Evolutionary conservation across 495 filamentous ascomycete genomes (phyloP).

Genomic region (Penicillium malachiteum): DNA sequence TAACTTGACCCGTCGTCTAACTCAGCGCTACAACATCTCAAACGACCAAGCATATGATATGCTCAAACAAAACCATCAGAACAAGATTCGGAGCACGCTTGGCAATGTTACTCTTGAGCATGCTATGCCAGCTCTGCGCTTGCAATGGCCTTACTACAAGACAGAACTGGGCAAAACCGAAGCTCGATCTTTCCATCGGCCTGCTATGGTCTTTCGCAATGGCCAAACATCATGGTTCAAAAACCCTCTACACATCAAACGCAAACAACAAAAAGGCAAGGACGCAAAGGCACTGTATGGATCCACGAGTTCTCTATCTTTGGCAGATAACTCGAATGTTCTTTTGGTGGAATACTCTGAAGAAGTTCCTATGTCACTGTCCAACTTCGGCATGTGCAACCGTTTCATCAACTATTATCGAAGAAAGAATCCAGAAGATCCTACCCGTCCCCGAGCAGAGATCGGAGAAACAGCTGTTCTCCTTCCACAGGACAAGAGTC

Average conservation of each 20-base stretch:
- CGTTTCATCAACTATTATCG: slow-evolving; percentile 96
- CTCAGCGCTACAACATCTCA: slow-evolving; percentile 86
- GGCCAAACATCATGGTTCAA: slow-evolving; percentile 56
- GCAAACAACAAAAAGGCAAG: slow-evolving; percentile 75
- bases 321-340: slow-evolving; percentile 83
- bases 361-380: slow-evolving; percentile 84
- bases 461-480: slow-evolving; percentile 85
- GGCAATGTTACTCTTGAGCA: slow-evolving; percentile 86
- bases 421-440: slow-evolving; percentile 76
- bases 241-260: slow-evolving; percentile 53
- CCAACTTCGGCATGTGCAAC: slow-evolving; percentile 96
- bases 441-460: slow-evolving; percentile 68
- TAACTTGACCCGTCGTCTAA: slow-evolving; percentile 49
- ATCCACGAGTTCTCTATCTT: slow-evolving; percentile 70
- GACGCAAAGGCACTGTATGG: slow-evolving; percentile 72
- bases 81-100: slow-evolving; percentile 87
- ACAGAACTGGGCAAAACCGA: slow-evolving; percentile 75
- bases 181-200: slow-evolving; percentile 89
- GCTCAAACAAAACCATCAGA: slow-evolving; percentile 94
- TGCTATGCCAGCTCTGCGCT: slow-evolving; percentile 80
- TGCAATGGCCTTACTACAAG: slow-evolving; percentile 93
- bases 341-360: slow-evolving; percentile 94
- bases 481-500: slow-evolving; percentile 89
- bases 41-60: slow-evolving; percentile 94
- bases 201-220: slow-evolving; percentile 61